These are phyloP conservation scores for Pyracantha coccinea DNA, from an alignment of 331 rosid species.

Conservation along the genomic window DNA sequence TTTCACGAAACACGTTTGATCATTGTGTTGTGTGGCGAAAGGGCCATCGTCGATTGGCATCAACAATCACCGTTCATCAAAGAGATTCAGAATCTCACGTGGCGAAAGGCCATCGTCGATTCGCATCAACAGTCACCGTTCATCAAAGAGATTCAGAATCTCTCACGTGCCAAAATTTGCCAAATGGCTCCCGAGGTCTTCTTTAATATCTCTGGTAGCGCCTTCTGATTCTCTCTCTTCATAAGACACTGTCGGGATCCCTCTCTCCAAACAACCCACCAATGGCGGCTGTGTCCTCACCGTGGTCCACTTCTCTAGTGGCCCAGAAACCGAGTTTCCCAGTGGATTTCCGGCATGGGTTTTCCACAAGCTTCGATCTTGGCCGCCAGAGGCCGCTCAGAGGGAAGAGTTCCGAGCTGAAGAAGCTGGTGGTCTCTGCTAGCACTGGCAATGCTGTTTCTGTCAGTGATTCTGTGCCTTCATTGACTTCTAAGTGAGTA, in stretches of 20 bases:
- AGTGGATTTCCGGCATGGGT: slow-evolving; percentile 10
- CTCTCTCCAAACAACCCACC: neutral
- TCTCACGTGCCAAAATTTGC: neutral
- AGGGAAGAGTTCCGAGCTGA: slow-evolving; percentile 10
- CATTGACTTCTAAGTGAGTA: slow-evolving; percentile 26
- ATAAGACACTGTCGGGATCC: neutral
- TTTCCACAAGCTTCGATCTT: slow-evolving; percentile 11
- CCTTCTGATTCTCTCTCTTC: neutral
- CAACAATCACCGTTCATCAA: no score
- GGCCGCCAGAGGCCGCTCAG: slow-evolving; percentile 5
- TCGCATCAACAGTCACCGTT: neutral
- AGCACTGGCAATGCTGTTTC: slow-evolving; percentile 26
- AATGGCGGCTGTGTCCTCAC: slow-evolving; percentile 19
- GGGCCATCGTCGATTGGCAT: no score
- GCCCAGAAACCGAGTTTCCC: slow-evolving; percentile 7
- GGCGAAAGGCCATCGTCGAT: no score
- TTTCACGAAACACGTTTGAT: no score
- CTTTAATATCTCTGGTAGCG: neutral
- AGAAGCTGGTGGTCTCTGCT: slow-evolving; percentile 20
- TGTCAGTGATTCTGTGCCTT: slow-evolving; percentile 15
- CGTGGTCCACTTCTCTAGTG: neutral
- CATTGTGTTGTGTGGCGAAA: neutral
- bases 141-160: neutral
- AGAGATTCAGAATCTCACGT: no score
- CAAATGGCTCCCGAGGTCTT: neutral